phyloP scores from a whole-genome alignment of 768 basidiomycete genomes.

The Russula dissimulans region DNA sequence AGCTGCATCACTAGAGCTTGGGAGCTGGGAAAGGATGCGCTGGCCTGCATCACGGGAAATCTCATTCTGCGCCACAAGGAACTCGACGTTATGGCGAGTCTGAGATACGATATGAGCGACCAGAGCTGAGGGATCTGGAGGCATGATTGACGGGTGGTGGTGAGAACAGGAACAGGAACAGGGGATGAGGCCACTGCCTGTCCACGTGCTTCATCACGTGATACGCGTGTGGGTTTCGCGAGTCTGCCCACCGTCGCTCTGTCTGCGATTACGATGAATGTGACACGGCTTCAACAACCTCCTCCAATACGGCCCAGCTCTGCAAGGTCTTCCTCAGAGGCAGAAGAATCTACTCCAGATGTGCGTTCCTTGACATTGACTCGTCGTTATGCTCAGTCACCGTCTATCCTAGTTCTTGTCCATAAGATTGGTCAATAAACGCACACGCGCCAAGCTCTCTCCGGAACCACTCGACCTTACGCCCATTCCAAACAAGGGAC shows the following conservation, averaged over 20 bases:
- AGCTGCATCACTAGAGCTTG: conserved; percentile 22
- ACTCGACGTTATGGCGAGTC: conserved; percentile 37
- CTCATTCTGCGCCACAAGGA: conserved; percentile 36
- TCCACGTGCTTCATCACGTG: background rate
- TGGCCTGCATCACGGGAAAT: conserved; percentile 34
- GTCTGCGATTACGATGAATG: conserved; percentile 7
- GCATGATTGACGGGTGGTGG: conserved; percentile 3
- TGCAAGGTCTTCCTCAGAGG: conserved; percentile 11
- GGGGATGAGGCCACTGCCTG: no score
- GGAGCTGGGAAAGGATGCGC: conserved; percentile 33
- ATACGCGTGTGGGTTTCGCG: no score
- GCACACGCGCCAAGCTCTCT: conserved; percentile 56
- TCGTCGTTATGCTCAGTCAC: background rate
- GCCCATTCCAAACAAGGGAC: conserved; percentile 35
- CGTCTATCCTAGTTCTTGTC: conserved; percentile 29
- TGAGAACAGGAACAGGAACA: background rate
- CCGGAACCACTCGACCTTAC: conserved; percentile 37
- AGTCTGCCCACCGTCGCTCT: no score
- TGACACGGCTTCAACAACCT: conserved; percentile 15
- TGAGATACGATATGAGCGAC: conserved; percentile 46
- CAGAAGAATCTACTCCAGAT: conserved; percentile 17
- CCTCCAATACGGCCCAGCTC: conserved; percentile 3
- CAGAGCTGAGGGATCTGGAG: conserved; percentile 31
- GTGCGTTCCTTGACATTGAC: background rate
- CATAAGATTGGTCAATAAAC: conserved; percentile 42